A percentile compares a stretch with the other conserved stretches of the same genome.
These are phyloP conservation scores for Rubia tinctorum DNA, from an alignment of 305 asterid genomes.

Conservation along the genomic window DNA sequence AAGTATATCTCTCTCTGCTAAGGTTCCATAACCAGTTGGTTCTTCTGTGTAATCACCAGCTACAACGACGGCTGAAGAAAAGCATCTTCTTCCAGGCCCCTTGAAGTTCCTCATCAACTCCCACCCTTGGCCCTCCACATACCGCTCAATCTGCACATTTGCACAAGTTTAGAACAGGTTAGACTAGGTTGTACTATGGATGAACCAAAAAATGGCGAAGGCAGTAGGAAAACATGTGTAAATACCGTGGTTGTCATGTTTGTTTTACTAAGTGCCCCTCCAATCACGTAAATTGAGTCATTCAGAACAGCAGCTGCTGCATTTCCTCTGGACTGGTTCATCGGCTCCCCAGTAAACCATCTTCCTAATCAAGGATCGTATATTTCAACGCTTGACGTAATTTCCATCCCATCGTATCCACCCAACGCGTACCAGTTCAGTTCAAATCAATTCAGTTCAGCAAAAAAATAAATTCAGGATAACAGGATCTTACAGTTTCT, in stretches of 20 bases:
- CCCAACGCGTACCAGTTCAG: conserved; percentile 66
- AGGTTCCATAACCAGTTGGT: conserved; percentile 18
- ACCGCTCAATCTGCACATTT: conserved; percentile 64
- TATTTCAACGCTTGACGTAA: conserved; percentile 50
- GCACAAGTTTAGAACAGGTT: too few species aligned
- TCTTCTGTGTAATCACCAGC: conserved; percentile 11
- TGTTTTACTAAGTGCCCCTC: conserved; percentile 41
- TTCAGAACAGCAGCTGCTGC: conserved; percentile 44
- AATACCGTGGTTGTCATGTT: conserved; percentile 33
- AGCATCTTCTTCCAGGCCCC: too few species aligned
- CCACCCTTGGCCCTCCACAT: conserved; percentile 77
- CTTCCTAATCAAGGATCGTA: conserved; percentile 63
- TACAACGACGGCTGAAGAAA: conserved; percentile 60
- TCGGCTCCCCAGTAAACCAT: conserved; percentile 58
- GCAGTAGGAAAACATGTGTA: too few species aligned
- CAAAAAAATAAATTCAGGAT: too few species aligned
- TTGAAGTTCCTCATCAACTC: conserved; percentile 41
- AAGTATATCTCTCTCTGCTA: conserved; percentile 58
- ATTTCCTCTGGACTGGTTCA: conserved; percentile 56
- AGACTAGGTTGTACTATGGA: too few species aligned
- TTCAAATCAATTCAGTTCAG: too few species aligned
- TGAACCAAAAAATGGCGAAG: too few species aligned
- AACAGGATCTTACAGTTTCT: conserved; percentile 73
- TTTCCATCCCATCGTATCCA: conserved; percentile 52
- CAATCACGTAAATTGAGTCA: too few species aligned